Percentiles rank a stretch among this genome's conserved stretches.
phyloP scores from a whole-genome alignment of 352 stramenopile species.

The Globisporangium cylindrosporum region DNA sequence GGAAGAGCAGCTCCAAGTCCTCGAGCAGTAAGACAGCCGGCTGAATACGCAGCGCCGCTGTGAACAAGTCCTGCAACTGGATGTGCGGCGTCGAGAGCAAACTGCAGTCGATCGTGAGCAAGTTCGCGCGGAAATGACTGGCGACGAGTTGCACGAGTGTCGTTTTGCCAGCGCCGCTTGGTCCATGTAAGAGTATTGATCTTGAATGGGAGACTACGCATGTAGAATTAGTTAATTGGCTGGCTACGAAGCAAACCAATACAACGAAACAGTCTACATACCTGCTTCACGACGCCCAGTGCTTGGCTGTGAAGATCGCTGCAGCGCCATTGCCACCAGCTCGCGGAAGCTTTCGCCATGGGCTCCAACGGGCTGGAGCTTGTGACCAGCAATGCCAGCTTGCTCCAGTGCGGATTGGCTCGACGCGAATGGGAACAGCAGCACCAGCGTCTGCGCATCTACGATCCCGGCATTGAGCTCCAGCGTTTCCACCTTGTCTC shows the following conservation, averaged over 20 bases:
- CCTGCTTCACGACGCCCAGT: slow-evolving; percentile 12
- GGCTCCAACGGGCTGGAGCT: slow-evolving; percentile 31
- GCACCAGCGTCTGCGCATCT: slow-evolving; percentile 55
- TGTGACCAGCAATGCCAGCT: background rate
- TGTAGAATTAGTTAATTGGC: background rate
- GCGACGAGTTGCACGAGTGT: slow-evolving; percentile 58
- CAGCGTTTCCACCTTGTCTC: background rate
- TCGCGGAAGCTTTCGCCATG: slow-evolving; percentile 41
- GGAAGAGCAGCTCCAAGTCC: slow-evolving; percentile 77
- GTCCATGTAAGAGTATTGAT: slow-evolving; percentile 62
- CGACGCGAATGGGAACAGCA: slow-evolving; percentile 46
- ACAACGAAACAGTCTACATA: background rate
- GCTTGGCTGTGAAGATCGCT: background rate
- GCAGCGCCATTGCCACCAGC: slow-evolving; percentile 38
- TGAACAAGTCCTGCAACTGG: slow-evolving; percentile 63
- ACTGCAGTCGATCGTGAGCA: slow-evolving; percentile 63
- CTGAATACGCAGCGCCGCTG: slow-evolving; percentile 65
- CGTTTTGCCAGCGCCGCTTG: slow-evolving; percentile 72
- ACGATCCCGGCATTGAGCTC: slow-evolving; percentile 41
- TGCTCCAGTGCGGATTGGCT: background rate
- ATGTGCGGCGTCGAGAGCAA: slow-evolving; percentile 53
- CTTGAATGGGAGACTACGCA: slow-evolving; percentile 21
- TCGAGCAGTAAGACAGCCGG: slow-evolving; percentile 68
- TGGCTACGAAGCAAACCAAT: background rate
- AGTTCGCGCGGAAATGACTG: slow-evolving; percentile 39